These are phyloP conservation scores for Penicillium sp. DNA, from an alignment of 2,329 filamentous ascomycete species.

Conservation along the genomic window DNA sequence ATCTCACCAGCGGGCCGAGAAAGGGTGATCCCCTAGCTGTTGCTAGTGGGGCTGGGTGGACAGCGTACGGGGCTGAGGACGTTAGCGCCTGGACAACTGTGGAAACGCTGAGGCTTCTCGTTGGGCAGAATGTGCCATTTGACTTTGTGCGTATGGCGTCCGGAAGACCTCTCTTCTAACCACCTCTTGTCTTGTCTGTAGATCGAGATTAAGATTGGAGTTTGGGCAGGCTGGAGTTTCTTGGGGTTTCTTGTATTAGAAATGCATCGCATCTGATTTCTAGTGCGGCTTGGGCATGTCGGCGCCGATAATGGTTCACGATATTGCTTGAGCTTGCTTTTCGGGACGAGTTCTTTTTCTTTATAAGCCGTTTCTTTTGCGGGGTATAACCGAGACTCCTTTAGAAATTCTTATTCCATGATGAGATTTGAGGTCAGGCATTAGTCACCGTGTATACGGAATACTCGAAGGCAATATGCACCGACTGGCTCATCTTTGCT, in stretches of 20 bases:
- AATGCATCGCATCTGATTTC: background rate
- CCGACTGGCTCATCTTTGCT: no score
- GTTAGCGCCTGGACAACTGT: constrained; percentile 83
- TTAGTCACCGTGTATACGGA: no score
- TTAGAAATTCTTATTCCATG: no score
- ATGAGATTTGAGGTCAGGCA: no score
- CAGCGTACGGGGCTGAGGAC: constrained; percentile 76
- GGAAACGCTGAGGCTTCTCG: constrained; percentile 74
- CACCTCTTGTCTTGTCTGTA: constrained; percentile 3
- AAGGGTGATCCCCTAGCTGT: constrained; percentile 70
- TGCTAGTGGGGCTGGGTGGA: constrained; percentile 75
- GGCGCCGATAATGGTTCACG: no score
- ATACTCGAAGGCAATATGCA: no score
- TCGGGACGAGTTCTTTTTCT: background rate
- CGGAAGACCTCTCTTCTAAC: constrained; percentile 56
- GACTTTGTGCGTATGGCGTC: constrained; percentile 80
- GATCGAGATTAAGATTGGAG: background rate
- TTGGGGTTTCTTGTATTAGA: background rate
- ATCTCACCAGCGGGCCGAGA: constrained; percentile 69
- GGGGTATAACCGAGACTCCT: no score
- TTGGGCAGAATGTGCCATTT: constrained; percentile 84
- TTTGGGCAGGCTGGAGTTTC: background rate
- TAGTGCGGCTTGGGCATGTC: background rate
- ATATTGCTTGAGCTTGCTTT: background rate
- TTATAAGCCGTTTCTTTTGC: no score